Conservation (phyloP, 257 asterid genomes). For the Nicotiana noctiflora region DNA sequence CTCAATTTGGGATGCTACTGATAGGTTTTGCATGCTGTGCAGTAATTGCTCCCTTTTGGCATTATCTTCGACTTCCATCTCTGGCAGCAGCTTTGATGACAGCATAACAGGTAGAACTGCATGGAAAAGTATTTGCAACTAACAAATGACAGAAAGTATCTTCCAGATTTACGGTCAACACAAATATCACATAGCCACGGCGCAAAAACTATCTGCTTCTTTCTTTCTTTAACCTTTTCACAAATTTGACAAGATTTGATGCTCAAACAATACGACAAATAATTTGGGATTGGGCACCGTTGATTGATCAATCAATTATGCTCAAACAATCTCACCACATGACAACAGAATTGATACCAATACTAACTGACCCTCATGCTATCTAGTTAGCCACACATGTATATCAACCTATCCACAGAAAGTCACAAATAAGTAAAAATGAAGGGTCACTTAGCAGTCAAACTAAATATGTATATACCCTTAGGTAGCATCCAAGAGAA, state of each 20-base stretch:
- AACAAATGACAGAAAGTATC: background rate
- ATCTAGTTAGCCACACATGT: conserved; percentile 4
- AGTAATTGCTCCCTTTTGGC: conserved; percentile 77
- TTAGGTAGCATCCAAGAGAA: background rate
- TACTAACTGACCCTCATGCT: background rate
- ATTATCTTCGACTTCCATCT: conserved; percentile 91
- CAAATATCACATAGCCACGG: background rate
- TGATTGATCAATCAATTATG: background rate
- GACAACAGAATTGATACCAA: background rate
- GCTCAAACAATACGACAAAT: conserved; percentile 3
- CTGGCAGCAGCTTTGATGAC: conserved; percentile 92
- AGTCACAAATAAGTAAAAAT: background rate
- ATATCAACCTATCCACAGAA: background rate
- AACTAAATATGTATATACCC: background rate
- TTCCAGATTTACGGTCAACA: background rate
- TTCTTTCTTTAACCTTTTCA: background rate
- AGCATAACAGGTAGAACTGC: conserved; percentile 97
- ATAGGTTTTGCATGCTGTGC: conserved; percentile 76
- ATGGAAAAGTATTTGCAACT: conserved; percentile 3
- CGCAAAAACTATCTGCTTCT: background rate
- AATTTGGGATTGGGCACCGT: background rate
- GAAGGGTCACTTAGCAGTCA: background rate
- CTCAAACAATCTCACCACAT: background rate
- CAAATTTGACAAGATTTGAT: background rate
- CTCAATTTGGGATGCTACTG: conserved; percentile 70